phyloP scores from a whole-genome alignment of 108 stramenopile genomes.

The Cyclotella sp. region DNA sequence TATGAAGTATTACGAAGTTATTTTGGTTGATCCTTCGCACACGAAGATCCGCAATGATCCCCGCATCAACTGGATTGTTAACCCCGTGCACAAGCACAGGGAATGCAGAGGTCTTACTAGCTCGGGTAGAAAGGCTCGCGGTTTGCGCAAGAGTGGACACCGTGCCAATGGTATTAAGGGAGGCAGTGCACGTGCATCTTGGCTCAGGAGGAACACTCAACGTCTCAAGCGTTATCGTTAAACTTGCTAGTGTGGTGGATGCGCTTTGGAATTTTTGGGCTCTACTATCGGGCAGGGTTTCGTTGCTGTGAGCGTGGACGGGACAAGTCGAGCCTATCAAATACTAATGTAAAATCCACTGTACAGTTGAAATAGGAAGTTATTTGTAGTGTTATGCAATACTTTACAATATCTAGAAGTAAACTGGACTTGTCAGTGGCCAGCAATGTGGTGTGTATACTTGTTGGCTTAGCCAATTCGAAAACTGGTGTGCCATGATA shows the following conservation, averaged over 20 bases:
- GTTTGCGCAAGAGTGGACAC: conserved; percentile 98
- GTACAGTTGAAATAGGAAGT: background rate
- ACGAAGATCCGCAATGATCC: conserved; percentile 97
- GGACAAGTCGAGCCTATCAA: background rate
- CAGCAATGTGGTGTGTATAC: too few relatives aligned
- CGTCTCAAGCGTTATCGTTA: conserved; percentile 99
- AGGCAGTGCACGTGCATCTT: conserved; percentile 92
- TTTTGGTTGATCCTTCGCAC: conserved; percentile 98
- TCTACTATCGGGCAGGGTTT: background rate
- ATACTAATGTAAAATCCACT: conserved; percentile 5
- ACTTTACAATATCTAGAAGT: background rate
- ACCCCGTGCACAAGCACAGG: conserved; percentile 99
- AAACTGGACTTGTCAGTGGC: too few relatives aligned
- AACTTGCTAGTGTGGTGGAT: background rate
- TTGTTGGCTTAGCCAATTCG: too few relatives aligned
- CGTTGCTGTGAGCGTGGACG: background rate
- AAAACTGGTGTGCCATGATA: too few relatives aligned
- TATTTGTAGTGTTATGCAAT: background rate
- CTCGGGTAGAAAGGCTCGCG: conserved; percentile 97
- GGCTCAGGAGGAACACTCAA: conserved; percentile 96
- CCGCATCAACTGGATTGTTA: conserved; percentile 99
- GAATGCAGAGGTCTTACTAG: conserved; percentile 99
- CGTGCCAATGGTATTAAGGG: conserved; percentile 98
- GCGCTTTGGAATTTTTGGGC: background rate
- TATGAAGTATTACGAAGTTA: conserved; percentile 99